These are phyloP conservation scores for Globomyces pollinis-pini DNA, from an alignment of 192 early-diverging fungal species.

Conservation along the genomic window DNA sequence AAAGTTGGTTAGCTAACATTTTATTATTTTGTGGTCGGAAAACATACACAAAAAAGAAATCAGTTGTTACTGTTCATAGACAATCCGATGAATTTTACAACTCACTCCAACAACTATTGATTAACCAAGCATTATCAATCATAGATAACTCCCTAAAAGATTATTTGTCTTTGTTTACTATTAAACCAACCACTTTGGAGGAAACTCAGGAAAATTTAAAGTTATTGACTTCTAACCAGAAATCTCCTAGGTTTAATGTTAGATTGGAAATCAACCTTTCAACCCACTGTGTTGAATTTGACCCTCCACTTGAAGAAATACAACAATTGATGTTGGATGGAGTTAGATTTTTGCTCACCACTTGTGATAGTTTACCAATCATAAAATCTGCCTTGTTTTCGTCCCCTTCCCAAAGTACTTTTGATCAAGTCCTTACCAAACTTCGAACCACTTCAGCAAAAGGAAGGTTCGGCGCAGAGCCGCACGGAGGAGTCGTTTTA, in stretches of 20 bases:
- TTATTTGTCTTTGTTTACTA: conserved; percentile 35
- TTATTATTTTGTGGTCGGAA: conserved; percentile 29
- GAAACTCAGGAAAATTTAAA: background rate
- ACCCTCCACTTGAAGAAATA: conserved; percentile 45
- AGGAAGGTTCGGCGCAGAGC: background rate
- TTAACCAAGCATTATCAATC: conserved; percentile 36
- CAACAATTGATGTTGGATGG: conserved; percentile 39
- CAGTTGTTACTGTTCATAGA: background rate
- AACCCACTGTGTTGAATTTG: conserved; percentile 37
- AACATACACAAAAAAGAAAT: conserved; percentile 20
- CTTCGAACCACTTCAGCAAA: background rate
- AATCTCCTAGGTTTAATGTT: conserved; percentile 35
- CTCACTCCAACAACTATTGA: conserved; percentile 27
- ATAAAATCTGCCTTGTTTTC: conserved; percentile 36
- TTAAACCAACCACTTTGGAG: conserved; percentile 15
- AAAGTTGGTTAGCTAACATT: conserved; percentile 38
- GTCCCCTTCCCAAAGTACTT: conserved; percentile 13
- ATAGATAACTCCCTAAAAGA: conserved; percentile 29
- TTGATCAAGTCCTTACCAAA: background rate
- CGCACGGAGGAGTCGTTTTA: background rate
- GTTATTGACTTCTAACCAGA: background rate
- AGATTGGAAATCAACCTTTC: conserved; percentile 31
- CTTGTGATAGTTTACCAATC: conserved; percentile 38
- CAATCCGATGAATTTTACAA: conserved; percentile 27
- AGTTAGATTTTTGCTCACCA: conserved; percentile 34